Base-by-base conservation (phyloP, 768 basidiomycete genomes). In the Rhizopogon vinicolor region DNA sequence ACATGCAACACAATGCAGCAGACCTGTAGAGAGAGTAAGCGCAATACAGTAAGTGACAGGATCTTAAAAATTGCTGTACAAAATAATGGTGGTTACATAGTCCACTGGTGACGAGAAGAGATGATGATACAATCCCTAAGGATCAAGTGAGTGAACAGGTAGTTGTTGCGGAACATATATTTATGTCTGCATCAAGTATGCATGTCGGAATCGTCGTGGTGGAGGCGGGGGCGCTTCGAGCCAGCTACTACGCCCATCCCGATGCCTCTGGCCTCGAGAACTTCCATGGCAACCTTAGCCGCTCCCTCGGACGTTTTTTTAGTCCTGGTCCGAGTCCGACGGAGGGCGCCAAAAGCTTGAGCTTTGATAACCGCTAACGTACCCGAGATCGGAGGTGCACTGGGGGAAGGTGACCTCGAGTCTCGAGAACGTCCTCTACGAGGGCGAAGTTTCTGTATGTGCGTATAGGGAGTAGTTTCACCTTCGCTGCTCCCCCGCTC, bases 281-380 rank as follows among this genome's bases (percentile, higher is more conserved):
- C 87, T 69, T 91, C 86, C 71, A 89, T 79, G 3, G 90, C 89
- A 58, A 87, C 86, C 68, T 78, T 81, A 58, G 84, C 86, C 33
- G 87, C 83, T 41, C 73, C 84, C 59, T 90, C 90, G 42, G 87
- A 80, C 39, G 83, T 73, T 69, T 82, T 86, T 75, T 87, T 92
- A 50, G 82, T 79, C 58, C 87, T 80, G 42, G 86, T 78, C 56
- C 91, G 83, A 53, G 90, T 87, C 68, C 91, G 79, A 51, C 91
- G 86, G 60, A 91, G 75, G 18, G 89, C 89, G 33, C 91, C 91
- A 67, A 93, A 93, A 40, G 91, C 86, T 67, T 93, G 90, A 42
- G 91, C 91, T 73, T 93, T 93, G 73, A 93, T 91, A 55, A 93
- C 90, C 52, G 91, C 91, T 45, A 93, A 81, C 31, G 91, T 93